Percentiles rank a stretch among this genome's conserved stretches.
Conservation (phyloP, 2,329 filamentous ascomycete genomes). For the Beauveria sp. region DNA sequence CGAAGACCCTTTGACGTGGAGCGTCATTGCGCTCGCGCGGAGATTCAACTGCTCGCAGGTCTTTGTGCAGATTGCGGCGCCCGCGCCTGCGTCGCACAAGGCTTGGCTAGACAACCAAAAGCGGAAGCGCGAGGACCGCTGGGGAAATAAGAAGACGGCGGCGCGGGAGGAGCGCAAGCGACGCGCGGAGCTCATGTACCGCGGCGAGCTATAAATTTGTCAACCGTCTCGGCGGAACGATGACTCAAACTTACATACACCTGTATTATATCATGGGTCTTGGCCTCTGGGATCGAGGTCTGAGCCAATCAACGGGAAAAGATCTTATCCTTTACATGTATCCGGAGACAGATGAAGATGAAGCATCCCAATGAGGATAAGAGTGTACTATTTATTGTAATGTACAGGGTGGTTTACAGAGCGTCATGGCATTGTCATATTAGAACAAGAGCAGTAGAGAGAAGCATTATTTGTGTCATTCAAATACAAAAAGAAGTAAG, state of each 20-base stretch:
- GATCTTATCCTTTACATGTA: not conserved
- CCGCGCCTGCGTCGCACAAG: constrained; percentile 40
- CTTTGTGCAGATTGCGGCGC: constrained; percentile 52
- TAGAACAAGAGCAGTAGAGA: not conserved
- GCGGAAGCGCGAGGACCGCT: constrained; percentile 43
- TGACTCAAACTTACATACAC: not conserved
- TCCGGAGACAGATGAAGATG: not conserved
- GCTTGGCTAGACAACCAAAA: constrained; percentile 35
- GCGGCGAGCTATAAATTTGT: constrained; percentile 40
- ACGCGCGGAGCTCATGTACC: constrained; percentile 44
- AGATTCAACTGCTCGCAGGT: constrained; percentile 48
- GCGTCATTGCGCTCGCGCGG: constrained; percentile 41
- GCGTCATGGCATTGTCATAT: constrained; percentile 10
- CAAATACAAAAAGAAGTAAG: too few relatives aligned
- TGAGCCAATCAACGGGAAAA: not conserved
- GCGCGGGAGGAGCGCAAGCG: constrained; percentile 48
- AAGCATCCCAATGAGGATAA: not conserved
- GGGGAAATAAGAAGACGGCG: constrained; percentile 47
- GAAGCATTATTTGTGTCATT: too few relatives aligned
- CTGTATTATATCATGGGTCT: constrained; percentile 4
- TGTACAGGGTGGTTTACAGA: not conserved
- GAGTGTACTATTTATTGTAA: constrained; percentile 8
- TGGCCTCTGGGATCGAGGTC: not conserved
- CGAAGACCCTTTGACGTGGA: constrained; percentile 48
- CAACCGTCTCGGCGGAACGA: not conserved